These are phyloP conservation scores for Stemphylium vesicarium DNA, from an alignment of 2,329 filamentous ascomycete species.

Conservation along the genomic window DNA sequence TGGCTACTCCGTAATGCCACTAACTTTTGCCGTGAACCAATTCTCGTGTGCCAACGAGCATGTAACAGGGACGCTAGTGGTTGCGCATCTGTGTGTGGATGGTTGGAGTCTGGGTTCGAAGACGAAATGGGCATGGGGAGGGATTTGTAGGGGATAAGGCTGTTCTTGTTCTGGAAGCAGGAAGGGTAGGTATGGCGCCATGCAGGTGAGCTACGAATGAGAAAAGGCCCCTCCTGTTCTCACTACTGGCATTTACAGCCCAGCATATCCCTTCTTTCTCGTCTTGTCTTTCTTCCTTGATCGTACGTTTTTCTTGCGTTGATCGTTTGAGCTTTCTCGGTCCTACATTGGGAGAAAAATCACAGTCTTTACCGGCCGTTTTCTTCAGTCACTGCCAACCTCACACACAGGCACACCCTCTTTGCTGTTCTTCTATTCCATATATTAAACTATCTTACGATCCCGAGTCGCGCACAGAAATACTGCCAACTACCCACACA, in stretches of 20 bases:
- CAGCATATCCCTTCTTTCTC: constrained; percentile 5
- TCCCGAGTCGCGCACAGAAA: neutral
- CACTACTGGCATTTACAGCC: neutral
- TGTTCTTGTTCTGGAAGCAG: constrained; percentile 3
- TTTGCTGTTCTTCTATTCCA: neutral
- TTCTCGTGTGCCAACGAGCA: neutral
- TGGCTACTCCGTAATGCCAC: constrained; percentile 2
- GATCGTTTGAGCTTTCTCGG: neutral
- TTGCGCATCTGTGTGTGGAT: neutral
- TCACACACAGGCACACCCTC: neutral
- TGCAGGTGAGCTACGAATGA: neutral
- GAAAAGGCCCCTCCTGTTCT: constrained; percentile 9
- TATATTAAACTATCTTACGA: neutral
- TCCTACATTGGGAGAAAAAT: neutral
- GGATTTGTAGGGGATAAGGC: neutral
- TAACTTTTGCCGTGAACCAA: constrained; percentile 12
- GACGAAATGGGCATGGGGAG: neutral
- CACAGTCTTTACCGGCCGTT: neutral
- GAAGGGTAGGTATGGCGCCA: neutral
- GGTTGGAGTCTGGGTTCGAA: neutral
- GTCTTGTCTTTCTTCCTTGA: neutral
- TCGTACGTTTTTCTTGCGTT: neutral
- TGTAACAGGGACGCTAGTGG: neutral
- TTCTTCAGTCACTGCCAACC: neutral
- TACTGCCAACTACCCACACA: neutral